Base-by-base conservation (phyloP, 176 grass and related monocot species). In the Areca catechu region DNA sequence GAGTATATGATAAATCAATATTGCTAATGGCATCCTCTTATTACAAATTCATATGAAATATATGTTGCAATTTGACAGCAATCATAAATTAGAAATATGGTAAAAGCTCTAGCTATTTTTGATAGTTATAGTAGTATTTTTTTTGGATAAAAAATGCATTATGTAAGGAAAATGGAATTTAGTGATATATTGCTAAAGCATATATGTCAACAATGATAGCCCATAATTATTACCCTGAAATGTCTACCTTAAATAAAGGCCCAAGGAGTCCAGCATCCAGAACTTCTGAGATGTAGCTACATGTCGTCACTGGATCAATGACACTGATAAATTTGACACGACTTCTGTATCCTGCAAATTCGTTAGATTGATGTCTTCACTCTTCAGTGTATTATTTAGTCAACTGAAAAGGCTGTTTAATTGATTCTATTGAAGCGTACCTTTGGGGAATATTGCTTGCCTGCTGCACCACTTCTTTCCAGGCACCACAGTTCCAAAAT, bases 401-500 rank as follows among this genome's bases (percentile, higher is more conserved):
- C 28, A 30, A 30, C 28, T 5, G 28, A 30, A 30, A 2, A 57
- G 56, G 56, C 22, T 56, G 56, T 5, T 55, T 67, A 53, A 50
- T 22, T 47, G 6, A 47, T 28, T 20, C 48, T 52, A 23, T 69
- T 19, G 30, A 52, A 43, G 28, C 19, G 19, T 77, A 86, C 89
- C 89, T 77, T 89, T 95, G 49, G 89, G 85, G 23, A 85, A 89
- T 23, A 95, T 95, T 23, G 85, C 85, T 79, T 95, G 66, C 37
- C 64, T 79, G 37, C 58, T 74, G 25, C 66, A 85, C 89, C 89
- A 95, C 22, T 58, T 62, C 63, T 95, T 85, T 53, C 66, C 76
- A 62, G 63, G 43, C 76, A 85, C 77, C 29, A 89, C 19, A 48
- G 57, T 85, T 60, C 89, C 89, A 16, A 73, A 56, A 12, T 80